Base-by-base conservation (phyloP, 148 eudicot genomes). In the Persicaria tinctoria region DNA sequence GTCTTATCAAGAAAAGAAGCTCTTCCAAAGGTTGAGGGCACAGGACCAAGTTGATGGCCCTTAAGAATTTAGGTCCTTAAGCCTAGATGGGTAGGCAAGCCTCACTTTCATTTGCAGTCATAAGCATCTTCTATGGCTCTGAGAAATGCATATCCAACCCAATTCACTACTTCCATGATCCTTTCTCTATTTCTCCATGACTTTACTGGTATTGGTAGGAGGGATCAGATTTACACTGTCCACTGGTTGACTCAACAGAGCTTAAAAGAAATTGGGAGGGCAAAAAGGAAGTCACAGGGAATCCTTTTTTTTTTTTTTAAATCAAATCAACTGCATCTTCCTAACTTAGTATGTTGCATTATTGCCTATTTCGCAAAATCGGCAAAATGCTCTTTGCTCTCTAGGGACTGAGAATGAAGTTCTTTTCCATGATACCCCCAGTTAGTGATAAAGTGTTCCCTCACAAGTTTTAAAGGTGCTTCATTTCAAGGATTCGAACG, bases 71-170 rank as follows among this genome's bases (percentile, higher is more conserved):
- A 66, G 70, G 47, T 6, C 70, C 17, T 8, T 66, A 38, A 66
- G 70, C 48, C 44, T 66, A 66, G 70, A 17, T 66, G 48, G n/a
- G 70, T 66, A 66, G 70, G 70, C 47, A 44, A 41, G 70, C 70
- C 70, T 66, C 41, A 66, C 70, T 66, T 66, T 66, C 47, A 66
- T 66, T 5, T 5, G 8, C n/a, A 66, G 70, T 66, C 70, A 66
- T 46, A 38, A 38, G 41, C 70, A 66, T 66, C 47, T 66, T 66
- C 12, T 62, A 62, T 62, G 44, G 68, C 14, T 63, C 44, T 63
- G 68, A 63, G 68, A 63, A 27, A 10, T 63, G 68, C 68, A 23
- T 9, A 63, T 63, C 18, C 48, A 66, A 41, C 70, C 70, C 44
- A 66, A 5, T 13, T 66, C 18, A 66, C 70, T 41, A 66, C n/a